These are phyloP conservation scores for Pharnaceum exiguum DNA, from an alignment of 148 eudicot species.

Conservation along the genomic window DNA sequence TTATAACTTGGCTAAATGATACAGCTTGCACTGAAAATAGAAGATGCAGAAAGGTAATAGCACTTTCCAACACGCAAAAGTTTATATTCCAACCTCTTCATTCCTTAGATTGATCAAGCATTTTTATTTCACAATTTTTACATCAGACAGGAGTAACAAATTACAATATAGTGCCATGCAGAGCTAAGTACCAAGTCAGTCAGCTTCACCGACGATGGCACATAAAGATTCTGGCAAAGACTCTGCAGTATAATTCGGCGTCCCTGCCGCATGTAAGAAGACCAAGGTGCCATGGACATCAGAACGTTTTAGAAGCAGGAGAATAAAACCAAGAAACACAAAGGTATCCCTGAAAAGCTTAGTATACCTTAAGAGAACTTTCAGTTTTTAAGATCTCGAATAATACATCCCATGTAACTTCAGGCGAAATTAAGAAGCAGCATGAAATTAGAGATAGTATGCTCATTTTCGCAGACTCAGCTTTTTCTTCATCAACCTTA, in stretches of 20 bases:
- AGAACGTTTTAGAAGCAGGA: neutral
- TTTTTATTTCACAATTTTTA: no score
- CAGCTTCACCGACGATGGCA: slow-evolving; percentile 58
- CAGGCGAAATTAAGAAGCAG: slow-evolving; percentile 65
- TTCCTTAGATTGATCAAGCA: no score
- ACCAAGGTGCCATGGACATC: neutral
- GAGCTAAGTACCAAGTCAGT: slow-evolving; percentile 50
- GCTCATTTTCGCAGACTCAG: slow-evolving; percentile 49
- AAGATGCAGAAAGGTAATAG: neutral
- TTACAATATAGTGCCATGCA: slow-evolving; percentile 3
- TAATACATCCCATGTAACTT: slow-evolving; percentile 72
- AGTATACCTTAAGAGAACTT: slow-evolving; percentile 50
- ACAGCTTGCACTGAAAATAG: neutral
- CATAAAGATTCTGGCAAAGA: slow-evolving; percentile 73
- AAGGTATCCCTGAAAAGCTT: neutral
- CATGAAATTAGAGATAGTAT: slow-evolving; percentile 49
- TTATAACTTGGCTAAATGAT: neutral
- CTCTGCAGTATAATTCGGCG: slow-evolving; percentile 39
- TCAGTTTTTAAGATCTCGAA: slow-evolving; percentile 60
- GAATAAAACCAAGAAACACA: neutral
- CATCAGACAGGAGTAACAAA: no score
- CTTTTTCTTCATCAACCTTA: slow-evolving; percentile 27
- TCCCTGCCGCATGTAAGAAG: slow-evolving; percentile 38
- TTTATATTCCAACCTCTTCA: neutral
- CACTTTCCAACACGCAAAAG: neutral